A percentile compares a stretch with the other conserved stretches of the same genome.
Evolutionary conservation across 805 yeast species (phyloP).

Genomic region (Hanseniaspora thailandica): DNA sequence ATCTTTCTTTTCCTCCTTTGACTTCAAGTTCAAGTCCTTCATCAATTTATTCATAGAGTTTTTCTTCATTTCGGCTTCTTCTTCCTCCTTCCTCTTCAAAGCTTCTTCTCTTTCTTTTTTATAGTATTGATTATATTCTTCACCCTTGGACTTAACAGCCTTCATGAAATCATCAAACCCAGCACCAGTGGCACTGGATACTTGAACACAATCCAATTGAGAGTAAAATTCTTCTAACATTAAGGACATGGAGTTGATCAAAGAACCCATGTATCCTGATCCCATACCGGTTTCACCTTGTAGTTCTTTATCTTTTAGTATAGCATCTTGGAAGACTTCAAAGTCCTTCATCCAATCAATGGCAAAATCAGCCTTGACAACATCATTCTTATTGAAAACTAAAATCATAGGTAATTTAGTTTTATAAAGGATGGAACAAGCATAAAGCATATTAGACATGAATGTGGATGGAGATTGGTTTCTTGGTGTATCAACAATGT

Average conservation of each 20-base stretch:
- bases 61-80: conserved; percentile 61
- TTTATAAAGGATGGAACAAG: conserved; percentile 91
- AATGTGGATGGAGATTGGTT: conserved; percentile 90
- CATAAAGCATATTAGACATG: conserved; percentile 96
- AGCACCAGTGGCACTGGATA: conserved; percentile 82
- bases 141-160: conserved; percentile 77
- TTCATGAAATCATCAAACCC: conserved; percentile 84
- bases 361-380: conserved; percentile 72
- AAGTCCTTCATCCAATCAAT: conserved; percentile 96
- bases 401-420: conserved; percentile 93
- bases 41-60: conserved; percentile 59
- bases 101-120: conserved; percentile 77
- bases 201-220: conserved; percentile 83
- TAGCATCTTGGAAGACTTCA: conserved; percentile 75
- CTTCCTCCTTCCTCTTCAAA: conserved; percentile 60
- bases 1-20: conserved; percentile 22
- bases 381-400: conserved; percentile 92
- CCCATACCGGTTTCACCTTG: conserved; percentile 42
- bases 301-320: conserved; percentile 53
- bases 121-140: conserved; percentile 75
- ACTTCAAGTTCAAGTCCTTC: conserved; percentile 71
- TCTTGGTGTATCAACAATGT: conserved; percentile 92
- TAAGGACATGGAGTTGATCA: conserved; percentile 87
- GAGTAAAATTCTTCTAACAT: conserved; percentile 94
- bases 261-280: conserved; percentile 86